Conservation (phyloP, 208 protist species). For the Wallacemonas collosoma region DNA sequence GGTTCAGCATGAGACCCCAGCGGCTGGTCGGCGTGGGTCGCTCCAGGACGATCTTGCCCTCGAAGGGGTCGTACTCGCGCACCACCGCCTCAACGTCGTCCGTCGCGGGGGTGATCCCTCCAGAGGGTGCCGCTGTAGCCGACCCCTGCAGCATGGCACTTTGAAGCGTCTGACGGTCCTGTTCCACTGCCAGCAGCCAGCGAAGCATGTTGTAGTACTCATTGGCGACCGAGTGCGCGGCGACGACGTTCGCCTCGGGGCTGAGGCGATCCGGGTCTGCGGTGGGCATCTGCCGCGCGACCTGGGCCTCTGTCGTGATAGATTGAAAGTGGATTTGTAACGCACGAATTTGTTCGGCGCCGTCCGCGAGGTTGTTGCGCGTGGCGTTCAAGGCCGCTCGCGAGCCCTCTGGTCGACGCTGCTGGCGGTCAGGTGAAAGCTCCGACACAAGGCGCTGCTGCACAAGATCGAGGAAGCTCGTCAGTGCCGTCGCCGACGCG, state of each 20-base stretch:
- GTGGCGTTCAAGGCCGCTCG: slow-evolving; percentile 43
- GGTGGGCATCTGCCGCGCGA: slow-evolving; percentile 18
- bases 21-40: slow-evolving; percentile 26
- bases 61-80: slow-evolving; percentile 27
- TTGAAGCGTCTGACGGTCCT: slow-evolving; percentile 35
- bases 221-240: slow-evolving; percentile 35
- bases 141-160: not conserved
- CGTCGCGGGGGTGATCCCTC: not conserved
- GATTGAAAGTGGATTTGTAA: slow-evolving; percentile 40
- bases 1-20: slow-evolving; percentile 65
- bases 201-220: slow-evolving; percentile 59
- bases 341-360: slow-evolving; percentile 33
- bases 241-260: slow-evolving; percentile 26
- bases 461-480: slow-evolving; percentile 32
- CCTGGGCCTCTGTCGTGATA: slow-evolving; percentile 39
- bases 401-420: slow-evolving; percentile 30
- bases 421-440: slow-evolving; percentile 19
- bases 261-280: slow-evolving; percentile 9
- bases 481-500: slow-evolving; percentile 32
- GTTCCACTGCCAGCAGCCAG: slow-evolving; percentile 56
- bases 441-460: slow-evolving; percentile 39
- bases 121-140: slow-evolving; percentile 3
- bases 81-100: slow-evolving; percentile 27
- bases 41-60: slow-evolving; percentile 44
- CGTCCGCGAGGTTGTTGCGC: slow-evolving; percentile 45